Base-by-base conservation (phyloP, 768 basidiomycete species). In the Cystofilobasidium ferigula region DNA sequence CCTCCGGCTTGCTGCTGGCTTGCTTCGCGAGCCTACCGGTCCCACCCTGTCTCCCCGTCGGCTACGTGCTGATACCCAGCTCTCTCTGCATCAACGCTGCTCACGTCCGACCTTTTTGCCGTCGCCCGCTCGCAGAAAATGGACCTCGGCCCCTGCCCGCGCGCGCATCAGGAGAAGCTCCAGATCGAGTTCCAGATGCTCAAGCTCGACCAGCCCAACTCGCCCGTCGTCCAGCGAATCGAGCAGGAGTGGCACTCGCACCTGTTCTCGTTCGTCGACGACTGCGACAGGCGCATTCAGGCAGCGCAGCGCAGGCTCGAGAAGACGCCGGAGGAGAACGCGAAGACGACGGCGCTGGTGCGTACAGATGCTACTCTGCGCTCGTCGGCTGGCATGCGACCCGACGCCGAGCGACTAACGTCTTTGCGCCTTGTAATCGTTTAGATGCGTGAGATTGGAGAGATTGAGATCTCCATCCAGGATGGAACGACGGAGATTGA, bases 321-420 rank as follows among this genome's bases (percentile, higher is more conserved):
- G 80, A 99, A 99, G 81, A 99, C 95, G 7, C 95, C 95, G 38
- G 95, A 98, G 79, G 95, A 99, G 81, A 99, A 99, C 76, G 91
- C 92, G 59, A 95, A 97, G 79, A 98, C 94, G 36, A 97, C 95
- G 5, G 92, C 94, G 76, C 77, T 99, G 80, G 88, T 88, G 69
- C 56, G 83, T 77, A 7, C 3, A 5, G 16, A 26, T 16, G 5
- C 30, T 12, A 18, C 26, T 34, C 59, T 28, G 3, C 20, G 14
- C 14, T 4, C 14, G 28, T 20, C 42, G 28, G 26, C 28, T 9
- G n/a, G 32, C 34, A 13, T 10, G 6, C 28, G 45, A 18, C n/a
- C 38, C 30, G 36, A 26, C 20, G 6, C 34, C 30, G 30, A 10
- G 30, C 42, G 43, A 18, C 57, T 59, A 43, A 54, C 35, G 4